Evolutionary conservation across 148 eudicot species (phyloP).

Genomic region (Polygonum aviculare): DNA sequence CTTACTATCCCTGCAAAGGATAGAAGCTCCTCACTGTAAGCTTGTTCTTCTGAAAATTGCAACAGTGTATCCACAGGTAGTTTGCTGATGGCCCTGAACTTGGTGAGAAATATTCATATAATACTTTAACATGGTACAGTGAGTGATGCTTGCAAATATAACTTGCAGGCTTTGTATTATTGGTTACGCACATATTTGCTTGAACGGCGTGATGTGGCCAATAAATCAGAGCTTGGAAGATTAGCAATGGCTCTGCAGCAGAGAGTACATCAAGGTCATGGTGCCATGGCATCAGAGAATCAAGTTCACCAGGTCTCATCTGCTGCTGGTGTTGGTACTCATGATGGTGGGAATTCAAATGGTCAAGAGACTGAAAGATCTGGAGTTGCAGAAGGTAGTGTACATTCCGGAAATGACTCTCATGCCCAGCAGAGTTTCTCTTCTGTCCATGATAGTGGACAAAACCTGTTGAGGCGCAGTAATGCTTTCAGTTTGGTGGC

Average conservation of each 20-base stretch:
- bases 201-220: slow-evolving; percentile 96
- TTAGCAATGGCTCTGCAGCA: slow-evolving; percentile 91
- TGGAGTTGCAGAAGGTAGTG: slow-evolving; percentile 44
- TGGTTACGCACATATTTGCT: slow-evolving; percentile 97
- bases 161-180: slow-evolving; percentile 78
- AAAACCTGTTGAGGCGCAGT: slow-evolving; percentile 68
- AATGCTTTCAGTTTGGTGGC: slow-evolving; percentile 77
- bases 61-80: slow-evolving; percentile 86
- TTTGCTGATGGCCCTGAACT: slow-evolving; percentile 7
- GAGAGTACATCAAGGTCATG: slow-evolving; percentile 68
- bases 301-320: slow-evolving; percentile 59
- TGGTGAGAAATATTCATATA: neutral
- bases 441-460: slow-evolving; percentile 47
- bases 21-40: slow-evolving; percentile 91
- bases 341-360: slow-evolving; percentile 66
- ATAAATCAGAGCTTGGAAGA: slow-evolving; percentile 86
- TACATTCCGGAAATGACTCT: slow-evolving; percentile 56
- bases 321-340: slow-evolving; percentile 40
- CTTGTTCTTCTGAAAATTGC: slow-evolving; percentile 88
- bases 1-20: slow-evolving; percentile 83
- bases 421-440: slow-evolving; percentile 58
- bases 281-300: slow-evolving; percentile 49
- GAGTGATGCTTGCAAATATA: neutral
- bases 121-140: neutral
- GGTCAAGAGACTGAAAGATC: slow-evolving; percentile 76